phyloP scores from a whole-genome alignment of 306 rosid species.

The Bauhinia variegata region DNA sequence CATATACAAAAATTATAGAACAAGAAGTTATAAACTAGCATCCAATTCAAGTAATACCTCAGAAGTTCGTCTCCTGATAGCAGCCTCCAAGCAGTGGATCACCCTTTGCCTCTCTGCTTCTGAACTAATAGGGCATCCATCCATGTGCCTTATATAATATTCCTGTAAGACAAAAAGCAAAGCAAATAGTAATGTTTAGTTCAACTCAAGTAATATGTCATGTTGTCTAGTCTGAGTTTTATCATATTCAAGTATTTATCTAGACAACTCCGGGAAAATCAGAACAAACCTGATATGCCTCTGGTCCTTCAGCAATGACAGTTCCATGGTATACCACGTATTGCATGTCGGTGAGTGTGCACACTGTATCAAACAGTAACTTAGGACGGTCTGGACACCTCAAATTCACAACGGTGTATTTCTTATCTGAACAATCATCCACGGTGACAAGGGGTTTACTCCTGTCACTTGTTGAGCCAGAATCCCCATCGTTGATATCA shows the following conservation, averaged over 20 bases:
- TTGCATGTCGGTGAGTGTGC: conserved; percentile 95
- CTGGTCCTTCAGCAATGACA: conserved; percentile 87
- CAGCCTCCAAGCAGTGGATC: conserved; percentile 95
- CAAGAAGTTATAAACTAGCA: neutral
- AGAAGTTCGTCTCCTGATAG: conserved; percentile 78
- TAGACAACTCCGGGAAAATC: conserved; percentile 10
- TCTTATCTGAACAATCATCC: conserved; percentile 76
- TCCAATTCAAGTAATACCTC: conserved; percentile 56
- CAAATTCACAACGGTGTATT: conserved; percentile 92
- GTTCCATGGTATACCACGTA: conserved; percentile 95
- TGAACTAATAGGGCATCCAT: conserved; percentile 83
- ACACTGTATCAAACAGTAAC: conserved; percentile 77
- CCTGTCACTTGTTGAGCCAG: conserved; percentile 56
- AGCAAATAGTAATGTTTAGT: neutral
- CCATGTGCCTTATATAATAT: conserved; percentile 84
- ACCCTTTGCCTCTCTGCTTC: conserved; percentile 96
- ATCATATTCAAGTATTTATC: conserved; percentile 12
- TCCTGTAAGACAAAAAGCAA: conserved; percentile 53
- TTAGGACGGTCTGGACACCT: conserved; percentile 91
- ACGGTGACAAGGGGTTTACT: conserved; percentile 69
- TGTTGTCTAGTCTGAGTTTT: neutral
- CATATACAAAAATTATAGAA: neutral
- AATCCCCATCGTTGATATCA: conserved; percentile 50
- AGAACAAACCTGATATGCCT: conserved; percentile 81
- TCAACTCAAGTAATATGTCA: conserved; percentile 26